Conservation (phyloP, 148 eudicot species). For the Amaranthus palmeri region DNA sequence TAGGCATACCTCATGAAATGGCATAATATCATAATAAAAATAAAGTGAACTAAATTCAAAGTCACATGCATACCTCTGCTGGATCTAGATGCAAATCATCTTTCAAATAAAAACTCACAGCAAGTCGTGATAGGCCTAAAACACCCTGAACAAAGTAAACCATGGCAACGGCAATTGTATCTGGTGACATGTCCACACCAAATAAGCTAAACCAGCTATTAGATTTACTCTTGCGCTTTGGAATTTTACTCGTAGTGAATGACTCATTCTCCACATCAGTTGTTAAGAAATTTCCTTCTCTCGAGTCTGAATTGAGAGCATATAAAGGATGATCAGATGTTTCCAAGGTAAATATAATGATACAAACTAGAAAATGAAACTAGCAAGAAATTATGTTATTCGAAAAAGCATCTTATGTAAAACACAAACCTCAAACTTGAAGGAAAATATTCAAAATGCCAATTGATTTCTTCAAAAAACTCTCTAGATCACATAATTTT, state of each 20-base stretch:
- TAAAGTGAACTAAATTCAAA: neutral
- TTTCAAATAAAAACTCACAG: conserved; percentile 92
- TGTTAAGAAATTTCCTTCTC: conserved; percentile 42
- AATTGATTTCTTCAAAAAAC: too few relatives aligned
- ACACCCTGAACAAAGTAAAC: conserved; percentile 99
- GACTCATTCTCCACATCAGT: conserved; percentile 39
- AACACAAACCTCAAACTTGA: too few relatives aligned
- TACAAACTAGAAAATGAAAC: neutral
- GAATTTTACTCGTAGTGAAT: conserved; percentile 34
- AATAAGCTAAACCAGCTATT: conserved; percentile 44
- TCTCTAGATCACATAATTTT: too few relatives aligned
- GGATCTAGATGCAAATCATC: conserved; percentile 98
- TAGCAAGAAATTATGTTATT: neutral
- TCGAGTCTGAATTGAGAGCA: conserved; percentile 34
- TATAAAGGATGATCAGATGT: neutral
- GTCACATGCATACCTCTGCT: conserved; percentile 63
- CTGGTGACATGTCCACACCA: conserved; percentile 93
- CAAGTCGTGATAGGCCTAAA: conserved; percentile 90
- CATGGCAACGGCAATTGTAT: conserved; percentile 93
- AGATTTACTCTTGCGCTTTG: conserved; percentile 37
- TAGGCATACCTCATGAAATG: neutral
- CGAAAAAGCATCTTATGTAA: too few relatives aligned
- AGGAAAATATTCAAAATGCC: too few relatives aligned
- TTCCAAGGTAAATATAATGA: too few relatives aligned
- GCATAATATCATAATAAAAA: neutral